phyloP scores from a whole-genome alignment of 495 filamentous ascomycete species.

The Aspergillus hancockii region DNA sequence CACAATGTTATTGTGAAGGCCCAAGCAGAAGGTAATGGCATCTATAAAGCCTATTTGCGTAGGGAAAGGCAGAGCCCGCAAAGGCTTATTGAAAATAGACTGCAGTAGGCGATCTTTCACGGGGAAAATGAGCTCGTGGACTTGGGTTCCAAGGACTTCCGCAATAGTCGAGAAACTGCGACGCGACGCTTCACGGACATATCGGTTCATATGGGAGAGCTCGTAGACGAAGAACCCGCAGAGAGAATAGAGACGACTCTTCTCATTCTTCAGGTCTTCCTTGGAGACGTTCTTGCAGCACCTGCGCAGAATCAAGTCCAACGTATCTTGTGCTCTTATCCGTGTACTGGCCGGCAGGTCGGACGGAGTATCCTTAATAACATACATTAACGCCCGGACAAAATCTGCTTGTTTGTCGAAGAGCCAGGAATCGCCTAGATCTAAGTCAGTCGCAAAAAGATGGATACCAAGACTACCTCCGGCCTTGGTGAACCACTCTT shows the following conservation, averaged over 20 bases:
- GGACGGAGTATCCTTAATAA: slow-evolving; percentile 94
- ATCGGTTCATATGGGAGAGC: slow-evolving; percentile 88
- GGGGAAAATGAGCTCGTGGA: slow-evolving; percentile 81
- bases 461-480: slow-evolving; percentile 90
- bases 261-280: slow-evolving; percentile 69
- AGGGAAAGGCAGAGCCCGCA: slow-evolving; percentile 86
- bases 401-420: slow-evolving; percentile 79
- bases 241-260: slow-evolving; percentile 67
- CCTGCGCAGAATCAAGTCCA: slow-evolving; percentile 72
- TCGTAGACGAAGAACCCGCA: slow-evolving; percentile 83
- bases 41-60: slow-evolving; percentile 98
- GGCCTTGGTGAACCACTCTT: slow-evolving; percentile 97
- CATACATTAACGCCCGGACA: slow-evolving; percentile 83
- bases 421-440: slow-evolving; percentile 83
- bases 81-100: slow-evolving; percentile 91
- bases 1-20: slow-evolving; percentile 80
- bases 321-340: slow-evolving; percentile 73
- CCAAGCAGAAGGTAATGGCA: slow-evolving; percentile 90
- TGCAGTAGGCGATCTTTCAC: slow-evolving; percentile 82
- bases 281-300: slow-evolving; percentile 74
- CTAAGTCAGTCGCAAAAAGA: slow-evolving; percentile 73
- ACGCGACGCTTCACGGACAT: slow-evolving; percentile 85
- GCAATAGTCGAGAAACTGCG: slow-evolving; percentile 79
- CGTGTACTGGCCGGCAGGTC: slow-evolving; percentile 89
- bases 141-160: slow-evolving; percentile 69